Evolutionary conservation across 1,284 basidiomycete species (phyloP).

Genomic region (Neotropicomus parvogracilis): DNA sequence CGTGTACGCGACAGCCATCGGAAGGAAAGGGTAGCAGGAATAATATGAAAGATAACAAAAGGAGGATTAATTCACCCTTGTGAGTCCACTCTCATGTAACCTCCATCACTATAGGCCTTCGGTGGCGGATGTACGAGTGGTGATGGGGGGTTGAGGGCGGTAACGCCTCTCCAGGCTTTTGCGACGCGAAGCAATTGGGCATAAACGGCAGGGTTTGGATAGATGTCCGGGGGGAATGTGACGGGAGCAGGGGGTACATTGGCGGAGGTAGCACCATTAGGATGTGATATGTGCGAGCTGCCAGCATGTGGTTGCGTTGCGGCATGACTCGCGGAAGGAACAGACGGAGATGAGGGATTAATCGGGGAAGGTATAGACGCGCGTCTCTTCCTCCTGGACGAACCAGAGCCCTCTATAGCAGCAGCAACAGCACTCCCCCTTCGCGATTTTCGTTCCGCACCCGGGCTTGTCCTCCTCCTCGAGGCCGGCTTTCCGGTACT

Average conservation of each 20-base stretch:
- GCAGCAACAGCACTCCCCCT: constrained; percentile 37
- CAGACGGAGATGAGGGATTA: constrained; percentile 21
- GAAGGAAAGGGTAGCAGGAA: not conserved
- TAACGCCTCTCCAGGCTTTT: constrained; percentile 63
- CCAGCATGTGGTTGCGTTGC: constrained; percentile 14
- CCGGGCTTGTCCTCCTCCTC: constrained; percentile 40
- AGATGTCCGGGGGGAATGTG: constrained; percentile 39
- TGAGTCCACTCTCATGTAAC: constrained; percentile 24
- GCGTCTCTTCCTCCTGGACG: constrained; percentile 41
- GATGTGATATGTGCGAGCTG: constrained; percentile 21
- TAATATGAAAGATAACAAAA: not conserved
- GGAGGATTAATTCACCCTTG: constrained; percentile 29
- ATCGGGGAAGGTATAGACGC: constrained; percentile 34
- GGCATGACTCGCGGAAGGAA: constrained; percentile 16
- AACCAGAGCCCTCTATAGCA: constrained; percentile 36
- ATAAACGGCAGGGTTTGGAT: constrained; percentile 46
- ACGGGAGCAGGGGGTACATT: constrained; percentile 19
- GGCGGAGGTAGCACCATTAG: constrained; percentile 27
- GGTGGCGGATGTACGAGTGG: constrained; percentile 22
- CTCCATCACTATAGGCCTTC: constrained; percentile 22
- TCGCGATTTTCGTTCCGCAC: constrained; percentile 45
- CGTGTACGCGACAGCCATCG: constrained; percentile 11
- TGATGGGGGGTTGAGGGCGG: constrained; percentile 47
- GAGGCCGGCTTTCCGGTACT: constrained; percentile 23
- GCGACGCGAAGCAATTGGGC: constrained; percentile 56